Percentiles rank a stretch among this genome's conserved stretches.
These are phyloP conservation scores for Aspergillus cristatus DNA, from an alignment of 495 filamentous ascomycete species.

Conservation along the genomic window DNA sequence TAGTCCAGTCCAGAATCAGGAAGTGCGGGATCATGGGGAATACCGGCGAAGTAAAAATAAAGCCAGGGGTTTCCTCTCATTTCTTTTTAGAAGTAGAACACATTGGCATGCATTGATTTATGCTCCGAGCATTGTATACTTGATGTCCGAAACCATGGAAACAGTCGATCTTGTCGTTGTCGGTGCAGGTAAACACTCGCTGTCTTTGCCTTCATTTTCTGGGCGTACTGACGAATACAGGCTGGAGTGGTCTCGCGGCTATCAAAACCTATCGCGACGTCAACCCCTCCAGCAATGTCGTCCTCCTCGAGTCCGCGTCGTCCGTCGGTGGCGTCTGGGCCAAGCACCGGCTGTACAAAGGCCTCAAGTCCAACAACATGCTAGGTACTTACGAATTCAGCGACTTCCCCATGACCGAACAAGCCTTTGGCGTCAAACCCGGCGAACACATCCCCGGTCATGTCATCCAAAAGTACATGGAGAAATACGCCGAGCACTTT, in stretches of 20 bases:
- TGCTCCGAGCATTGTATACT: no score
- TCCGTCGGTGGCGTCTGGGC: slow-evolving; percentile 68
- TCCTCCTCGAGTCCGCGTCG: slow-evolving; percentile 44
- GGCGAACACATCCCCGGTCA: slow-evolving; percentile 62
- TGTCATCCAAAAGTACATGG: slow-evolving; percentile 57
- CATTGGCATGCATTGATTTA: no score
- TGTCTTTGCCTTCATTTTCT: neutral
- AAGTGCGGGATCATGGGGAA: no score
- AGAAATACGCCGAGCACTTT: slow-evolving; percentile 52
- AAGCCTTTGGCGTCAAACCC: slow-evolving; percentile 47
- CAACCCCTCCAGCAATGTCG: slow-evolving; percentile 38
- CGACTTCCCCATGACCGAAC: slow-evolving; percentile 62
- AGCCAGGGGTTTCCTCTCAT: no score
- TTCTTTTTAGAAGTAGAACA: no score
- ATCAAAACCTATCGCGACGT: slow-evolving; percentile 52
- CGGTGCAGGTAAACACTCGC: slow-evolving; percentile 31
- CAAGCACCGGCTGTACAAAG: slow-evolving; percentile 52
- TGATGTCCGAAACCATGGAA: slow-evolving; percentile 13
- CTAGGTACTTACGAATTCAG: slow-evolving; percentile 60
- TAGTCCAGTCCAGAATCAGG: no score
- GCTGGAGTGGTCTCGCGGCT: slow-evolving; percentile 50
- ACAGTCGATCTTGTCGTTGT: slow-evolving; percentile 30
- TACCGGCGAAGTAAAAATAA: no score
- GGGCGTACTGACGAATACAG: slow-evolving; percentile 16
- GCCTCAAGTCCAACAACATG: slow-evolving; percentile 56